Percentiles rank a stretch among this genome's conserved stretches.
Evolutionary conservation across 2,329 filamentous ascomycete genomes (phyloP).

Genomic region (Fusarium graminum): DNA sequence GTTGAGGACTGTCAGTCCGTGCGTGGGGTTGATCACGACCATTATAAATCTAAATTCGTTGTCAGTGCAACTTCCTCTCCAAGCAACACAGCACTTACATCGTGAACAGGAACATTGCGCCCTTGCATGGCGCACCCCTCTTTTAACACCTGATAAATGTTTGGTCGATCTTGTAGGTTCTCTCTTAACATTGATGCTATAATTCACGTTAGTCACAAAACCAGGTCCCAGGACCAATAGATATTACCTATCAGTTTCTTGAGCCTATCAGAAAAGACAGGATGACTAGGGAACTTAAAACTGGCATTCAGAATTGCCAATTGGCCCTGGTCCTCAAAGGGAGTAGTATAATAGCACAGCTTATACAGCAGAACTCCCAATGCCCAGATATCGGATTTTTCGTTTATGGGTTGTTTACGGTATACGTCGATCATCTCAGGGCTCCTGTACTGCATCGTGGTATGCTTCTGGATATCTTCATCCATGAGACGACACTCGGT

Average conservation of each 20-base stretch:
- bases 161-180: slow-evolving; percentile 81
- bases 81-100: slow-evolving; percentile 69
- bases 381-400: slow-evolving; percentile 99
- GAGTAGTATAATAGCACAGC: slow-evolving; percentile 98
- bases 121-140: slow-evolving; percentile 93
- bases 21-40: slow-evolving; percentile 74
- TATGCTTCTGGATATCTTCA: slow-evolving; percentile 97
- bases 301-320: slow-evolving; percentile 97
- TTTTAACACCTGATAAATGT: slow-evolving; percentile 91
- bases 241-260: slow-evolving; percentile 86
- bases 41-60: slow-evolving; percentile 74
- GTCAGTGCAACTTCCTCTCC: slow-evolving; percentile 18
- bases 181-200: slow-evolving; percentile 91
- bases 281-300: slow-evolving; percentile 91
- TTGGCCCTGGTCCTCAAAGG: slow-evolving; percentile 97
- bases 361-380: slow-evolving; percentile 96
- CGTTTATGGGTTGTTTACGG: slow-evolving; percentile 93
- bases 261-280: slow-evolving; percentile 87
- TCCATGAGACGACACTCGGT: slow-evolving; percentile 93
- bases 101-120: slow-evolving; percentile 85
- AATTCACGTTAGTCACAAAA: slow-evolving; percentile 40
- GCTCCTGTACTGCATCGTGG: slow-evolving; percentile 95
- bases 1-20: slow-evolving; percentile 63
- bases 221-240: slow-evolving; percentile 1
- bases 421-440: slow-evolving; percentile 99